These are phyloP conservation scores for Naegleria gruberi DNA, from an alignment of 208 protist species.

Conservation along the genomic window DNA sequence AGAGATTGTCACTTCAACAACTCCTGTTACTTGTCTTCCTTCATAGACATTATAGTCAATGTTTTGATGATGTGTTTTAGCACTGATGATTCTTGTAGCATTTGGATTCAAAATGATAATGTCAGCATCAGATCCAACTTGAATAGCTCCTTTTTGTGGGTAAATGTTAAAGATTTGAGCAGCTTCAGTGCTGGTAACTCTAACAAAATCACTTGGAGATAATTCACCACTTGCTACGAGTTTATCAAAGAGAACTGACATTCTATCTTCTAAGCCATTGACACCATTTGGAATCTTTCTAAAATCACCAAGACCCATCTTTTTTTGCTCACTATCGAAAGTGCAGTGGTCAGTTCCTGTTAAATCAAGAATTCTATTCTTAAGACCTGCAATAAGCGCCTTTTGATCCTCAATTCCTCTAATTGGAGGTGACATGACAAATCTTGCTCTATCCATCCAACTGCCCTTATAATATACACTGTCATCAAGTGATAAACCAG, in stretches of 20 bases:
- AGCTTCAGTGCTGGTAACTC: slow-evolving; percentile 47
- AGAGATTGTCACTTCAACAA: slow-evolving; percentile 39
- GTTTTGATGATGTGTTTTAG: slow-evolving; percentile 52
- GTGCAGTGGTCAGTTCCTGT: slow-evolving; percentile 53
- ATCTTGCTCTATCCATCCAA: neutral
- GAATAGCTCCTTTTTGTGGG: slow-evolving; percentile 46
- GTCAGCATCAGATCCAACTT: slow-evolving; percentile 1
- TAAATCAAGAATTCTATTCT: neutral
- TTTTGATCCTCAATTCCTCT: neutral
- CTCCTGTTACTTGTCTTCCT: slow-evolving; percentile 43
- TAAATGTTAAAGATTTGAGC: slow-evolving; percentile 65
- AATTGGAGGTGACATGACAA: slow-evolving; percentile 14
- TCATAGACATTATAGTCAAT: slow-evolving; percentile 61
- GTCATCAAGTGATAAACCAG: neutral
- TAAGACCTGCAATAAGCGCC: neutral
- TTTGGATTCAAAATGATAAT: slow-evolving; percentile 41
- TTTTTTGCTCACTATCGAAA: slow-evolving; percentile 59
- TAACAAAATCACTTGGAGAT: slow-evolving; percentile 35
- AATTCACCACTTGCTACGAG: slow-evolving; percentile 47
- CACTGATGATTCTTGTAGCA: slow-evolving; percentile 43
- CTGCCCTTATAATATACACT: neutral
- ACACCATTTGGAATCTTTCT: slow-evolving; percentile 59
- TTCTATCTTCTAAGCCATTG: slow-evolving; percentile 60
- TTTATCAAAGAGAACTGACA: slow-evolving; percentile 54
- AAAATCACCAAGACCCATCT: slow-evolving; percentile 60